phyloP scores from a whole-genome alignment of 2,329 filamentous ascomycete genomes.

The Furcasterigmium furcatum region DNA sequence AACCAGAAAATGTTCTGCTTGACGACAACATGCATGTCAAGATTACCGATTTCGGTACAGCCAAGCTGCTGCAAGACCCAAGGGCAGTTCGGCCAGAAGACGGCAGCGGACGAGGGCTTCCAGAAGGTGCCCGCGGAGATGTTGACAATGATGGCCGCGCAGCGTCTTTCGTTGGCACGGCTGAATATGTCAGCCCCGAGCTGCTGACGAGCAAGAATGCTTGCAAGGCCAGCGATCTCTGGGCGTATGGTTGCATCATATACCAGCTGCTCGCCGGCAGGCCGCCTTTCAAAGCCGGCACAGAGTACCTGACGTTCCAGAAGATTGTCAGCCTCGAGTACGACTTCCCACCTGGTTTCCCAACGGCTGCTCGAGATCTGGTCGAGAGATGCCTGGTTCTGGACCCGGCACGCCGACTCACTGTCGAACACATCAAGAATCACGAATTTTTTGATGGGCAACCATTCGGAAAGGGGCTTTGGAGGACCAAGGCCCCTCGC shows the following conservation, averaged over 20 bases:
- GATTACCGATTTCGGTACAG: slow-evolving; percentile 97
- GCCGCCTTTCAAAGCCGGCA: slow-evolving; percentile 92
- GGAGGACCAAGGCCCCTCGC: slow-evolving; percentile 86
- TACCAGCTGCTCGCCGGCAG: slow-evolving; percentile 95
- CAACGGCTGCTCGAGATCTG: slow-evolving; percentile 78
- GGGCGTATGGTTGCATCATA: slow-evolving; percentile 98
- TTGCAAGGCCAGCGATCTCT: slow-evolving; percentile 95
- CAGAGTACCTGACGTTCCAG: slow-evolving; percentile 96
- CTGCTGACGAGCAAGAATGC: slow-evolving; percentile 95
- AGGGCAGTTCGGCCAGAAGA: slow-evolving; percentile 42
- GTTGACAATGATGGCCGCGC: slow-evolving; percentile 67
- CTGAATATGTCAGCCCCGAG: slow-evolving; percentile 97
- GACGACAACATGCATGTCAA: slow-evolving; percentile 98
- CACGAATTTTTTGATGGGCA: slow-evolving; percentile 94
- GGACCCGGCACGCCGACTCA: slow-evolving; percentile 79
- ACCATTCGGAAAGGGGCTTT: slow-evolving; percentile 77
- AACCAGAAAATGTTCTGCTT: slow-evolving; percentile 93
- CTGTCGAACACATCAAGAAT: slow-evolving; percentile 94
- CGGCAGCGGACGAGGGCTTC: slow-evolving; percentile 30
- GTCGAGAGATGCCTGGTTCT: slow-evolving; percentile 88
- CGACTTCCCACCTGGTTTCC: slow-evolving; percentile 87
- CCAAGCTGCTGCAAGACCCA: slow-evolving; percentile 77
- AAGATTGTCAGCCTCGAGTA: slow-evolving; percentile 96
- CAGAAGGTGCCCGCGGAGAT: slow-evolving; percentile 27
- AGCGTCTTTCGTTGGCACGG: slow-evolving; percentile 94